Base-by-base conservation (phyloP, 2,329 filamentous ascomycete species). In the Fusarium bulbicola region DNA sequence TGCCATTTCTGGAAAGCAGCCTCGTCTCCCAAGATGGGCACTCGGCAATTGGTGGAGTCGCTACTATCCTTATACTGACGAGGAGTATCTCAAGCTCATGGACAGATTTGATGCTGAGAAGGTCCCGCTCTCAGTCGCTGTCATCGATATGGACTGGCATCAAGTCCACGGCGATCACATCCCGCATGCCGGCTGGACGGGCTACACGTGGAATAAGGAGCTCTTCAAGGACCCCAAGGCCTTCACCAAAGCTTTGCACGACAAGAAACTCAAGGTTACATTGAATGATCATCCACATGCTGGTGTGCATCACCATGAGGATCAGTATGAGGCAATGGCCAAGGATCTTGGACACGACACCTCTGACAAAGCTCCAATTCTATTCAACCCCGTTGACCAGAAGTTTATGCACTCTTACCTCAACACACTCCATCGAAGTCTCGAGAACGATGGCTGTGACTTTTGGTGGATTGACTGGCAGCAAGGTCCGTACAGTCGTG, bases 381-480 rank as follows among this genome's bases (percentile, higher is more conserved):
- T 82, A 0, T 92, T 92, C 50, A 87, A 92, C 69, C 85, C 85
- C 24, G 87, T 86, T 0, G 82, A 86, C 56, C 85, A 80, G 24
- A 82, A 82, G 37, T 92, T 90, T 72, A 82, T 90, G 77, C 82
- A 89, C 39, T 89, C 88, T 0, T 91, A 89, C 73, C 86, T 91
- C 49, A 84, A 86, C 54, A 84, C 90, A 5, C 82, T 92, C 10
- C 88, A 91, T 64, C 83, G 86, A 18, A 80, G 83, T 20, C 81
- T 91, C 34, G 89, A 92, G 68, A 81, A 86, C 3, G 81, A 88
- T 14, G 89, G 87, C 2, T 84, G 86, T 28, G 89, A 92, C 74
- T 91, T 92, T 63, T 91, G 89, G 88, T 92, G 90, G 90, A 84
- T 91, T 34, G 90, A 92, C 77, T 92, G 90, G 90, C 90, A 92